Percentiles rank a stretch among this genome's conserved stretches.
These are phyloP conservation scores for Botrytis pseudocinerea DNA, from an alignment of 2,329 filamentous ascomycete genomes.

Conservation along the genomic window DNA sequence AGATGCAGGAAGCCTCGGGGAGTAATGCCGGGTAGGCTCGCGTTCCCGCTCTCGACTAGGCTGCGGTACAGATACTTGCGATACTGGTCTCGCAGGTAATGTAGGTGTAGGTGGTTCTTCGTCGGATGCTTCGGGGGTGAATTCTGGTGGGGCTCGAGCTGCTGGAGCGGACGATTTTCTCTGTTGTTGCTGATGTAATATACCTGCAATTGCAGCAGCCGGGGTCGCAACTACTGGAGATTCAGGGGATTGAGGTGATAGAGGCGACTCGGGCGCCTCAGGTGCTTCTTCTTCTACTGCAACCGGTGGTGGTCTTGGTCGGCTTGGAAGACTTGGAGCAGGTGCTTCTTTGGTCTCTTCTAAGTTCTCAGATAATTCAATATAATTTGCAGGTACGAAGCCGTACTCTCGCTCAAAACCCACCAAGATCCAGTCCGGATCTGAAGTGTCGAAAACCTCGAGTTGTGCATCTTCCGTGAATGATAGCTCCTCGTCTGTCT, in stretches of 20 bases:
- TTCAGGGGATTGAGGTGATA: slow-evolving; percentile 21
- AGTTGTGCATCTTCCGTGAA: slow-evolving; percentile 86
- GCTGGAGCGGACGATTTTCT: slow-evolving; percentile 39
- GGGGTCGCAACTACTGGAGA: slow-evolving; percentile 32
- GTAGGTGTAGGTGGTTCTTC: slow-evolving; percentile 60
- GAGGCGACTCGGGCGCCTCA: slow-evolving; percentile 14
- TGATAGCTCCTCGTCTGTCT: slow-evolving; percentile 96
- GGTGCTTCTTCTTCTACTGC: slow-evolving; percentile 30
- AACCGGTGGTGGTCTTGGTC: slow-evolving; percentile 38
- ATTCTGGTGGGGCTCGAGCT: slow-evolving; percentile 51
- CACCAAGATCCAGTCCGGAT: slow-evolving; percentile 95
- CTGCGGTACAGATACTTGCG: slow-evolving; percentile 51
- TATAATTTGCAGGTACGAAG: slow-evolving; percentile 95
- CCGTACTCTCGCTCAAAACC: slow-evolving; percentile 83
- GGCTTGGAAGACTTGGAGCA: slow-evolving; percentile 42
- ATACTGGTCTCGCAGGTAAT: slow-evolving; percentile 63
- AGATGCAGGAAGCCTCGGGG: slow-evolving; percentile 46
- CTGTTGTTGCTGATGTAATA: slow-evolving; percentile 52
- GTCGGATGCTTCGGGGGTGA: slow-evolving; percentile 68
- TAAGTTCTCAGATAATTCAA: slow-evolving; percentile 62
- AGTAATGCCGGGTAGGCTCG: slow-evolving; percentile 33
- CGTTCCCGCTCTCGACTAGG: slow-evolving; percentile 29
- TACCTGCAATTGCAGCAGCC: slow-evolving; percentile 53
- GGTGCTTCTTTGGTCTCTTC: slow-evolving; percentile 39
- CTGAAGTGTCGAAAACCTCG: slow-evolving; percentile 83